Conservation (phyloP, 1,284 basidiomycete genomes). For the Cutaneotrichosporon sp. region DNA sequence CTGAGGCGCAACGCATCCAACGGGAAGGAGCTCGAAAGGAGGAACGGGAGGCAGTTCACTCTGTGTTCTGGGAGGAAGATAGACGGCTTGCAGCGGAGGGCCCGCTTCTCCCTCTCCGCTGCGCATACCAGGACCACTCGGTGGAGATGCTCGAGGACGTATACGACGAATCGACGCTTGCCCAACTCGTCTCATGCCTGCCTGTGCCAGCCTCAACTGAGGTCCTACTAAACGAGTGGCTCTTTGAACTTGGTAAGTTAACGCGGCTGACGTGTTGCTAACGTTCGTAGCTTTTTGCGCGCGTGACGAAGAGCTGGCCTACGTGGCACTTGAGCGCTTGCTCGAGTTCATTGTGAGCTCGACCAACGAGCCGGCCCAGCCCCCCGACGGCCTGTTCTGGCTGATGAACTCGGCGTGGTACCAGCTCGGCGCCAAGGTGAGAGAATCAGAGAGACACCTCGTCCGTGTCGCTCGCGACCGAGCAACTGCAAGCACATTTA, state of each 20-base stretch:
- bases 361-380: background rate
- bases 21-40: background rate
- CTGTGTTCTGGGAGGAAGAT: constrained; percentile 6
- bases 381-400: background rate
- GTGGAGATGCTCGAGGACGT: background rate
- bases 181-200: background rate
- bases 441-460: background rate
- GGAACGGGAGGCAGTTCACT: constrained; percentile 10
- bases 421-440: constrained; percentile 4
- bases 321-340: background rate
- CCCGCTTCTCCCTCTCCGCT: background rate
- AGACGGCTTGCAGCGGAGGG: background rate
- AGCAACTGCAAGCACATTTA: background rate
- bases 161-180: background rate
- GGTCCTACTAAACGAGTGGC: constrained; percentile 5
- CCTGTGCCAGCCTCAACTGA: background rate
- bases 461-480: background rate
- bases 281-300: constrained; percentile 3
- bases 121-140: background rate
- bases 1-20: background rate
- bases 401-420: background rate
- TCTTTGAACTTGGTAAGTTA: constrained; percentile 10
- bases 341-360: background rate
- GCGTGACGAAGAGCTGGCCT: background rate
- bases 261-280: background rate